Conservation (phyloP, 306 rosid species). For the Albizia julibrissin region DNA sequence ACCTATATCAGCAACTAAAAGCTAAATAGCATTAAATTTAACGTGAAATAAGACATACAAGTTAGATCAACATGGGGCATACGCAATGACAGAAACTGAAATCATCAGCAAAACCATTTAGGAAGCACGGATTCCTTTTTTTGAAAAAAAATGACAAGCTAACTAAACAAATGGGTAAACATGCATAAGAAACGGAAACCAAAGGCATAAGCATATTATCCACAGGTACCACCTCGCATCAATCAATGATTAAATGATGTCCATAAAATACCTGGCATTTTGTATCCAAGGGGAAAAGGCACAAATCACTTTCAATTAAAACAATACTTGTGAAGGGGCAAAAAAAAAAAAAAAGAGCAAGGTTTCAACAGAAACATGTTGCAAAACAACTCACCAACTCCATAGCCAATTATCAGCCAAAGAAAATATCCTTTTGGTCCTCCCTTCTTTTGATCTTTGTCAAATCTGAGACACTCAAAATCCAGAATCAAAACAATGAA, state of each 20-base stretch:
- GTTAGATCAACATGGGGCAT: slow-evolving; percentile 17
- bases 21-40: slow-evolving; percentile 21
- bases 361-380: slow-evolving; percentile 20
- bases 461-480: slow-evolving; percentile 69
- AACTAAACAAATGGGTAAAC: not conserved
- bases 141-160: not conserved
- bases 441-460: slow-evolving; percentile 70
- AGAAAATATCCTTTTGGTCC: slow-evolving; percentile 57
- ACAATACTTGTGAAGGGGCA: not conserved
- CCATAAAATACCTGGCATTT: not conserved
- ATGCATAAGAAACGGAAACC: not conserved
- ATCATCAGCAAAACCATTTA: slow-evolving; percentile 12
- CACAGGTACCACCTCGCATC: not conserved
- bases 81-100: slow-evolving; percentile 17
- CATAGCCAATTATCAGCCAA: slow-evolving; percentile 89
- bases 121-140: not conserved
- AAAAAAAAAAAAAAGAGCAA: not conserved
- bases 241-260: not conserved
- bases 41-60: not conserved
- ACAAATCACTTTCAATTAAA: not conserved
- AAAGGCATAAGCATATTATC: not conserved
- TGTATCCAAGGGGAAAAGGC: not conserved
- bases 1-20: slow-evolving; percentile 20
- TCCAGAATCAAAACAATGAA: slow-evolving; percentile 19
- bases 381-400: slow-evolving; percentile 63